Base-by-base conservation (phyloP, 2,329 filamentous ascomycete species). In the Fusarium mexicanum region DNA sequence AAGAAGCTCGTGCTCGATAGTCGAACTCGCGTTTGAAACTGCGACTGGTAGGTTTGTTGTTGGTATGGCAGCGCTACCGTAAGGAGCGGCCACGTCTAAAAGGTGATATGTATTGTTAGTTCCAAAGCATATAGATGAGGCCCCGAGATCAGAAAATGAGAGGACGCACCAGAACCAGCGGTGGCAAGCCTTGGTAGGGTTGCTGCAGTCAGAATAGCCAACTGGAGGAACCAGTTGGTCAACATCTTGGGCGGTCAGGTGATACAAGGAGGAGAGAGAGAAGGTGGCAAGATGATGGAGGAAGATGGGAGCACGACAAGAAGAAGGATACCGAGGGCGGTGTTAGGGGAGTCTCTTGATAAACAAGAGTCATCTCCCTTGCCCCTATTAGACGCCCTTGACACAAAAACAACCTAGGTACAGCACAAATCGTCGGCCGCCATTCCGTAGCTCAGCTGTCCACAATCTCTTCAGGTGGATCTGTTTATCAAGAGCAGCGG, bases 51-150 rank as follows among this genome's bases (percentile, higher is more conserved):
- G 41, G 8, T 17, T 0, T 10, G 16, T 2, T n/a, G 41, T 2
- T 0, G 5, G 41, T 1, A 7, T 8, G 0, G 5, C 5, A 43
- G 1, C 22, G 7, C 9, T 18, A 5, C 43, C n/a, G 3, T 26
- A 26, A 46, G 43, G 7, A 46, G 43, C 7, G 12, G 17, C n/a
- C 6, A 5, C 10, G 0, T 44, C 41, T 18, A 18, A 5, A 44
- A 8, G 1, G 4, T 0, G 16, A 18, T 1, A 24, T 24, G 9
- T 5, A 16, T 18, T 18, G 9, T 44, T 18, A 44, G 41, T 24
- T 5, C 5, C 11, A 8, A 12, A 5, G 16, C 26, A 6, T 12
- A 13, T 2, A 13, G 11, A 44, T 1, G n/a, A 18, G n/a, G 6
- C 18, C 0, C 5, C 10, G 16, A 46, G 17, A 44, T 44, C n/a